Evolutionary conservation across 164 flowering plant genomes (phyloP), one percentile per base, ranked within the genome.

Genomic region (Vitis riparia): DNA sequence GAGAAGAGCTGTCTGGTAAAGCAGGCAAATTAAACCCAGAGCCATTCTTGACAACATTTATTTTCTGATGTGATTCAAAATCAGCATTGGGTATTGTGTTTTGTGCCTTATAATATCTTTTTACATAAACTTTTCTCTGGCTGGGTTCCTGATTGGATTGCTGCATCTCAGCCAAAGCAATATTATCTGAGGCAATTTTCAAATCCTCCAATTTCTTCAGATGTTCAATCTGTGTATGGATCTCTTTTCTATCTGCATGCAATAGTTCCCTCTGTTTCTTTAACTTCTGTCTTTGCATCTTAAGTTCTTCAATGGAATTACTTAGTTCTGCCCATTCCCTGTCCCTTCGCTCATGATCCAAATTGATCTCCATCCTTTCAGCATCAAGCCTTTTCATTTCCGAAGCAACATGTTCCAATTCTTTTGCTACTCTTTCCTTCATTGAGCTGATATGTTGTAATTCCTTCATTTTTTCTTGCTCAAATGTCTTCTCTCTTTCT

Each of bases 251-350:
- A 70, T 96, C 99, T 44, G 82, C 84, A 73, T 82, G 95, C 70
- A 96, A 74, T 62, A 85, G 58, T 71, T 91, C 93, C 69, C 98
- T 83, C 74, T 96, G 99, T 61, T 87, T 78, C 78, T 88, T 85
- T 53, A 93, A 76, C 67, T 89, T 93, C 75, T 86, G 83, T 57
- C 89, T 87, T 71, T 93, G 99, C 68, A 83, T 55, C 71, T 88
- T 84, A 66, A 96, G 94, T 71, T 93, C 98, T 74, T 96, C 91
- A 65, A 96, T 88, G 27, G 86, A 79, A 67, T 74, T 81, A 69
- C 72, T 87, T 19, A 96, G 76, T 66, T 87, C 95, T 16, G 83
- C 82, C 93, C 90, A 89, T 77, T 91, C 99, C 66, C 73, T 82
- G 67, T 86, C 91, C 67, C 97, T 88, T 62, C 75, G 76, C 68